Base-by-base conservation (phyloP, 805 yeast species). In the Saturnispora galanensis region DNA sequence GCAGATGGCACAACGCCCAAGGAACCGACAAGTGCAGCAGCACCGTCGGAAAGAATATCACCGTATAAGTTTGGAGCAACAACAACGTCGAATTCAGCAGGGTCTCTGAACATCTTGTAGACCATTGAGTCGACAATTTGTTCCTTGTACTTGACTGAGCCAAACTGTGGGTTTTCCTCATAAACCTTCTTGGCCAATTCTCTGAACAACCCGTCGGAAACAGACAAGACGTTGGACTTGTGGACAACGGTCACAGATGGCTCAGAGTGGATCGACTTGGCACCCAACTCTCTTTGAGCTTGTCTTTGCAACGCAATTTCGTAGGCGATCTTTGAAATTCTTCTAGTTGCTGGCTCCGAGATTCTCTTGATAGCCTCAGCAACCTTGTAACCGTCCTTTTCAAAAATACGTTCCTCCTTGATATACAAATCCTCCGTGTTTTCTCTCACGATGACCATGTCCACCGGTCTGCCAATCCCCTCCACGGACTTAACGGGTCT, bases 61-160 rank as follows among this genome's bases (percentile, higher is more conserved):
- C 98, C 98, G 66, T 93, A 93, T 64, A 93, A 75, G 74, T 93
- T 93, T 57, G 98, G 98, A 50, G 97, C 98, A 44, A 93, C 98
- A 33, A 93, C 93, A 52, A 93, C 98, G 62, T 93, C 98, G 60
- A 93, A 93, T 65, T 85, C 81, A 61, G 87, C 88, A 43, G 98
- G 98, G 68, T 93, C 97, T 68, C 97, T 81, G 80, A 93, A 93
- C 93, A 93, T 79, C 66, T 96, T 78, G 79, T 93, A 93, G 47
- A 93, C 98, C 98, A 93, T 93, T 11, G 97, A 89, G 71, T 93
- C 98, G 38, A 93, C 97, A 64, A 93, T 90, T 71, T 93, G 98
- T 71, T 93, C 97, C 63, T 84, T 84, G 66, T 86, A 75, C 38
- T 70, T 74, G 47, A 93, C 71, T 10, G 75, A 61, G 31, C 70